Evolutionary conservation across 306 rosid species (phyloP), one percentile per base, ranked within the genome.

Genomic region (Lathyrus oleraceus): DNA sequence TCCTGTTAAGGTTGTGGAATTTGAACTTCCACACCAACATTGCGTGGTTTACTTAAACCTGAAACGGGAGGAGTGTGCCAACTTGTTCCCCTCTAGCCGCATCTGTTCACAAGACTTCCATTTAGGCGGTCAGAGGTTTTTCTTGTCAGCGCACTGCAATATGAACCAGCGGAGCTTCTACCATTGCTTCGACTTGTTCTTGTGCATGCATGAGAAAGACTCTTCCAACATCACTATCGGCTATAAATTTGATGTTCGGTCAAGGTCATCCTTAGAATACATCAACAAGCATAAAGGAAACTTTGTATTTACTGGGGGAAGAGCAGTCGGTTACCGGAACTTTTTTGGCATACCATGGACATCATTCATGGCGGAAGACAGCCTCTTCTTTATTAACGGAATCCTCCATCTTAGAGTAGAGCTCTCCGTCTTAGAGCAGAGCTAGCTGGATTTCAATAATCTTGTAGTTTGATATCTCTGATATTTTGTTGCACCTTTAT

Each of bases 201-300:
- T 93, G 42, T 97, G 98, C 70, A 93, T 93, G 98, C 98, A 93
- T 69, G 97, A 93, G 79, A 93, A 88, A 96, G 97, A 87, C 85
- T 20, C 78, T 2, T 89, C 85, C 21, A 91, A 89, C 77, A 91
- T 94, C 56, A 90, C 97, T 0, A 96, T 94, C 54, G 99, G 91
- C 83, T 94, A 94, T 8, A 97, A 94, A 68, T 94, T 94, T 72
- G 92, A 97, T 4, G 97, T 95, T 0, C 81, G 96, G 78, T 85
- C 92, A 15, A 87, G 87, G 73, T 95, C 95, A 9, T 70, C 86
- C 0, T 96, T 88, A 75, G 99, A 94, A 60, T 94, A 87, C 51
- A 77, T 86, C 2, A 88, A 97, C 86, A 94, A 94, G 67, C 91
- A 94, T 85, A 94, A 88, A 70, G 97, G 97, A 23, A 89, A 94